Evolutionary conservation across 2,329 filamentous ascomycete genomes (phyloP).

Genomic region (Pyricularia sp.): DNA sequence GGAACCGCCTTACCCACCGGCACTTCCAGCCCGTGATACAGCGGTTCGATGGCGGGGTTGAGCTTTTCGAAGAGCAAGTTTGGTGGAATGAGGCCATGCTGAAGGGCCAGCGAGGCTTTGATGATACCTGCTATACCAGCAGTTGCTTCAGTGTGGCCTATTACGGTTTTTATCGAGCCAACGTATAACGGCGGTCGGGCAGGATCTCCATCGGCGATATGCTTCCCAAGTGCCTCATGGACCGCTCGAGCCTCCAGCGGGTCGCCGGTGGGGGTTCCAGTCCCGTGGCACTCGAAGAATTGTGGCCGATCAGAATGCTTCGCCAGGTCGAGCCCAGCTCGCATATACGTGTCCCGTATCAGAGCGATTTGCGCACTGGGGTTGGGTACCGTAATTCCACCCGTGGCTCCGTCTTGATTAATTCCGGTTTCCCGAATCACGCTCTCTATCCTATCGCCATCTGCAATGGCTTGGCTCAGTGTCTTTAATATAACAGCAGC

Average conservation of each 20-base stretch:
- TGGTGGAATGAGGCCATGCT: constrained; percentile 15
- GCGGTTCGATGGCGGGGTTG: constrained; percentile 16
- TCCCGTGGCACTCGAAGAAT: constrained; percentile 13
- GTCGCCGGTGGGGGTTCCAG: constrained; percentile 29
- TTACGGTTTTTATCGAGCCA: constrained; percentile 18
- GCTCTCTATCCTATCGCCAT: constrained; percentile 28
- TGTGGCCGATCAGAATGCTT: constrained; percentile 17
- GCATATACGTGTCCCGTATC: constrained; percentile 27
- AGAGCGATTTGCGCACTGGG: constrained; percentile 25
- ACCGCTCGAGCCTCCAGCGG: constrained; percentile 29
- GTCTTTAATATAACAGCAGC: constrained; percentile 36
- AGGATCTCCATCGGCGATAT: background rate
- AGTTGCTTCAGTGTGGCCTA: constrained; percentile 15
- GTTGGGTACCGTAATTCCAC: constrained; percentile 27
- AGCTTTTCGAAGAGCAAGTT: constrained; percentile 17
- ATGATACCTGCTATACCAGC: constrained; percentile 18
- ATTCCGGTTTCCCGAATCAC: constrained; percentile 32
- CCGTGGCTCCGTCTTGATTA: constrained; percentile 33
- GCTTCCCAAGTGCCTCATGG: constrained; percentile 1
- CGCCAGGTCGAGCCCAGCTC: constrained; percentile 24
- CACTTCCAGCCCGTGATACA: constrained; percentile 15
- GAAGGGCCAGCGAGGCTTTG: constrained; percentile 16
- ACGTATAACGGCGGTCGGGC: constrained; percentile 15
- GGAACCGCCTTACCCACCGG: constrained; percentile 1
- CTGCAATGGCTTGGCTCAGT: constrained; percentile 31